Base-by-base conservation (phyloP, 805 yeast species). In the Monosporozyma servazzii region DNA sequence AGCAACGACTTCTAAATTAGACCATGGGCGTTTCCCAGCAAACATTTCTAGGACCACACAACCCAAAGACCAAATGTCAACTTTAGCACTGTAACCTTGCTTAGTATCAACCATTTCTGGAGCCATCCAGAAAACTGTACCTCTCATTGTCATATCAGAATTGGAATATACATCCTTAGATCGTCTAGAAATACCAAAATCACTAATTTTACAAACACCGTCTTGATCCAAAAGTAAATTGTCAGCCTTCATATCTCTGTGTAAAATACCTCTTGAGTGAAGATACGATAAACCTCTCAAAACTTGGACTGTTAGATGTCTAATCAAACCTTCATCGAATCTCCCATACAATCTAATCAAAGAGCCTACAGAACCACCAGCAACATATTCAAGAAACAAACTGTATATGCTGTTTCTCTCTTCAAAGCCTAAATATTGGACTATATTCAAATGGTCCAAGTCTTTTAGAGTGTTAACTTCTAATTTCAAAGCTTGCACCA, bases 101-200 rank as follows among this genome's bases (percentile, higher is more conserved):
- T 82, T 82, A 53, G 88, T 88, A 64, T 89, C 91, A 48, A 93
- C 89, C 56, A 95, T 96, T 64, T 93, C 99, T 0, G 99, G 99
- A 0, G 99, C 99, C 99, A 93, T 93, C 99, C 99, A 93, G 67
- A 90, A 93, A 1, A 95, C 88, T 0, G 99, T 90, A 23, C 99
- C 99, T 68, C 95, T 96, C 95, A 88, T 88, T 11, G 97, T 90
- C 96, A 90, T 87, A 51, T 88, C 96, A 3, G 96, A 88, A 66
- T 93, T 89, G 30, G 86, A 82, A 65, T 93, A 91, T 23, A 91
- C 87, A 64, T 93, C 90, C 45, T 82, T 78, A 11, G 88, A 80
- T 61, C 82, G 80, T 65, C 88, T 90, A 42, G 97, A 89, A 49
- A 93, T 93, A 45, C 99, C 99, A 71, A 93, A 93, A 68, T 93